These are phyloP conservation scores for Kwoniella sp. DNA, from an alignment of 768 basidiomycete species.

Conservation along the genomic window DNA sequence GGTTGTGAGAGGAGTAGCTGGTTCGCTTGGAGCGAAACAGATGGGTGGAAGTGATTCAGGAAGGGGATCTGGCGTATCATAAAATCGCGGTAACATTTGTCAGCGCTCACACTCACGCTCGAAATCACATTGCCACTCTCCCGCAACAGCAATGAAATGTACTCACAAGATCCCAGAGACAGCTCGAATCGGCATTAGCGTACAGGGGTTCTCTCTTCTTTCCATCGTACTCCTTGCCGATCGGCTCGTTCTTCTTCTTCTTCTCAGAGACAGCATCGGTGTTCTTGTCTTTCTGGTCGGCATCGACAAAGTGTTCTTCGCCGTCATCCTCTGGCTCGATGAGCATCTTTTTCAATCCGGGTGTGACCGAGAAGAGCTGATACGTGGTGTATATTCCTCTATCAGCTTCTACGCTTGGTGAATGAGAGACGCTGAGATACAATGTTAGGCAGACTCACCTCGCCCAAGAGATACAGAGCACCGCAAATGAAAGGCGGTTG, in stretches of 20 bases:
- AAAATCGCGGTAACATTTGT: background rate
- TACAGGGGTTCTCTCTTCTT: constrained; percentile 87
- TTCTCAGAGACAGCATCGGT: constrained; percentile 9
- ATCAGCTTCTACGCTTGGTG: constrained; percentile 41
- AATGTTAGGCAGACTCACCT: constrained; percentile 62
- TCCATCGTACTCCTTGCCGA: constrained; percentile 68
- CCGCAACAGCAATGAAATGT: background rate
- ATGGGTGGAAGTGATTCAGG: constrained; percentile 84
- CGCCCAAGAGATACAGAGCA: constrained; percentile 75
- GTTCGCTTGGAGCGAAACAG: constrained; percentile 79
- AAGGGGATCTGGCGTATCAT: constrained; percentile 67
- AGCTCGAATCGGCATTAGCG: constrained; percentile 74
- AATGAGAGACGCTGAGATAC: constrained; percentile 32
- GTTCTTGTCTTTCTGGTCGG: constrained; percentile 35
- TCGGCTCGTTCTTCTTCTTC: constrained; percentile 15
- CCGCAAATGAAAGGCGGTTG: constrained; percentile 87
- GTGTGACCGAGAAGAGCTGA: constrained; percentile 63
- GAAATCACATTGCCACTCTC: background rate
- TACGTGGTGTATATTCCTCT: constrained; percentile 56
- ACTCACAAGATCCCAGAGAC: constrained; percentile 88
- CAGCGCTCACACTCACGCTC: background rate
- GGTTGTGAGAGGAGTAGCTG: constrained; percentile 75
- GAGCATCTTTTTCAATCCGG: constrained; percentile 61
- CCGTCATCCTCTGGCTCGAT: constrained; percentile 57
- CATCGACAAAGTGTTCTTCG: constrained; percentile 55